These are phyloP conservation scores for Aurantiochytrium sp. DNA, from an alignment of 108 stramenopile species.

Conservation along the genomic window DNA sequence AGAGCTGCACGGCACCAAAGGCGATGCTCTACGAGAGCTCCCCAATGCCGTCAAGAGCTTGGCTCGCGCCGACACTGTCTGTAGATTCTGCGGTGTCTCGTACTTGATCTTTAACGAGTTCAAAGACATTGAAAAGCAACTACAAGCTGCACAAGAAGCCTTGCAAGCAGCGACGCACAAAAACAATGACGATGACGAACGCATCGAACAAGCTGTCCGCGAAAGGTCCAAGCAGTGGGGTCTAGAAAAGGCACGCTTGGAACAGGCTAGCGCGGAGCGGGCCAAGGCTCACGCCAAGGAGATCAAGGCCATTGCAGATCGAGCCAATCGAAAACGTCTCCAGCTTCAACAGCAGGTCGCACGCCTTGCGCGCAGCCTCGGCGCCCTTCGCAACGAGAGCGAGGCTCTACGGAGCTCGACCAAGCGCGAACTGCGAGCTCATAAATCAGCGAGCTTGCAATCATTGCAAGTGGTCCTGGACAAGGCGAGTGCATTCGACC, in stretches of 20 bases:
- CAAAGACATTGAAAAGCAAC: not conserved
- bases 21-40: not conserved
- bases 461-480: too few relatives aligned
- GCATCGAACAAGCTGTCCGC: not conserved
- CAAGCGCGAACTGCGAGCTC: not conserved
- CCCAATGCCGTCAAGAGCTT: not conserved
- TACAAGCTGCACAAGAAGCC: not conserved
- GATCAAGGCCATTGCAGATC: not conserved
- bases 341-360: not conserved
- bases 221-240: not conserved
- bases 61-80: not conserved
- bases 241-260: not conserved
- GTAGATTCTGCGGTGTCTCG: slow-evolving; percentile 7
- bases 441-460: too few relatives aligned
- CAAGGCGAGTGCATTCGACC: too few relatives aligned
- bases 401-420: not conserved
- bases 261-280: not conserved
- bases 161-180: not conserved
- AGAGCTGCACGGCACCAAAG: not conserved
- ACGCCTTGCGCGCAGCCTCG: not conserved
- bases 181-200: not conserved
- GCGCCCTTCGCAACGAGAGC: not conserved
- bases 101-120: slow-evolving; percentile 8
- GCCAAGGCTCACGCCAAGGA: not conserved
- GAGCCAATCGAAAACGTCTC: not conserved